Evolutionary conservation across 2,329 filamentous ascomycete species (phyloP).

Genomic region (Pseudocercospora crystallina): DNA sequence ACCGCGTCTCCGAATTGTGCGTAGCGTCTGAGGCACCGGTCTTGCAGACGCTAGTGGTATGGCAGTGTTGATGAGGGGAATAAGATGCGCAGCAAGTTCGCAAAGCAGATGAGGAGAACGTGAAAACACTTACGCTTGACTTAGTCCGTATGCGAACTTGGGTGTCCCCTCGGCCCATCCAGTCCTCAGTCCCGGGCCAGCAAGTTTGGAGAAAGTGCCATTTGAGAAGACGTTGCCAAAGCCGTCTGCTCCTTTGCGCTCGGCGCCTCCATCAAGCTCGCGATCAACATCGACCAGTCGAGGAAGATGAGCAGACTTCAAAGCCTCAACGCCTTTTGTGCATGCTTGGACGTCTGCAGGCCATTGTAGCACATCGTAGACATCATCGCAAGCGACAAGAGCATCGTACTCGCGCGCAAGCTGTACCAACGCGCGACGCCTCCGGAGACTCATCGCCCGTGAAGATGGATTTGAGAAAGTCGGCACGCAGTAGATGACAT

Average conservation of each 20-base stretch:
- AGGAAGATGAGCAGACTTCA: slow-evolving; percentile 55
- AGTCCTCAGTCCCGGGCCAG: slow-evolving; percentile 75
- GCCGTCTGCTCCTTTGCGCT: slow-evolving; percentile 48
- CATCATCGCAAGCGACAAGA: slow-evolving; percentile 83
- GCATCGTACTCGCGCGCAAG: slow-evolving; percentile 78
- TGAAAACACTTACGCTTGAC: slow-evolving; percentile 52
- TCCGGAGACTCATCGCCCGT: slow-evolving; percentile 71
- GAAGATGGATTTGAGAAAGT: slow-evolving; percentile 88
- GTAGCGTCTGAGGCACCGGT: too few species aligned
- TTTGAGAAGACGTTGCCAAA: slow-evolving; percentile 86
- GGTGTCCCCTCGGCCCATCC: slow-evolving; percentile 82
- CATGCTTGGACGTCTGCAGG: slow-evolving; percentile 39
- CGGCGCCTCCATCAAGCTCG: slow-evolving; percentile 59
- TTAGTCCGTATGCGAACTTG: slow-evolving; percentile 60
- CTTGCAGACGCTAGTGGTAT: too few species aligned
- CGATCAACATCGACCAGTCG: slow-evolving; percentile 78
- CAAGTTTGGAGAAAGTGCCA: slow-evolving; percentile 85
- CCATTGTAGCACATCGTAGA: slow-evolving; percentile 93
- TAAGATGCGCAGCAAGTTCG: too few species aligned
- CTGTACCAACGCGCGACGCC: slow-evolving; percentile 68
- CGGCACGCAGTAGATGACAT: slow-evolving; percentile 85
- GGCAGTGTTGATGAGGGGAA: too few species aligned
- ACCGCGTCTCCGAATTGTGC: too few species aligned
- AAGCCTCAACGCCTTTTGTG: not conserved
- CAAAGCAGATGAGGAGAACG: too few species aligned